phyloP scores from a whole-genome alignment of 2,329 filamentous ascomycete genomes.

The Aspergillus sp. region DNA sequence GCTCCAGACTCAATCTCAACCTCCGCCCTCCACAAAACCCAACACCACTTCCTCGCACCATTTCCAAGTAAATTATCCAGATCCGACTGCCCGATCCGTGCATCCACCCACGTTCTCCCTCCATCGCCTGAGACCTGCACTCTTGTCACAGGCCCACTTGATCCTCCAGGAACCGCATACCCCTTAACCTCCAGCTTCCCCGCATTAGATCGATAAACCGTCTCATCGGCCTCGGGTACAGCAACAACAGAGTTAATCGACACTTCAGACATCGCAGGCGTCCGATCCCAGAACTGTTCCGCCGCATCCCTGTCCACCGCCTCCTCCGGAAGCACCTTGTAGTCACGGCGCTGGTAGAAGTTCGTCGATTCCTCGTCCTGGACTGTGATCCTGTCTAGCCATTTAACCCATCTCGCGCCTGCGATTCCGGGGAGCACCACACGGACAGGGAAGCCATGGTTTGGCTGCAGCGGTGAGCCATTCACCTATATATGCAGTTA shows the following conservation, averaged over 20 bases:
- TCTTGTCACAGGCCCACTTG: slow-evolving; percentile 52
- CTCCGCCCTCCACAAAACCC: slow-evolving; percentile 55
- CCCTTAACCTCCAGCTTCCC: slow-evolving; percentile 52
- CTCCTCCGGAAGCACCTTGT: slow-evolving; percentile 58
- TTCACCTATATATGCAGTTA: slow-evolving; percentile 36
- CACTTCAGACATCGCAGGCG: slow-evolving; percentile 55
- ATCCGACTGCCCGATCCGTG: slow-evolving; percentile 35
- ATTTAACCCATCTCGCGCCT: slow-evolving; percentile 45
- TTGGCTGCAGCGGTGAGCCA: slow-evolving; percentile 38
- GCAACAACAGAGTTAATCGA: slow-evolving; percentile 58
- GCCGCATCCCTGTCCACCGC: slow-evolving; percentile 51
- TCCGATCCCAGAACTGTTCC: slow-evolving; percentile 52
- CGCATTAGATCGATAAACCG: slow-evolving; percentile 39
- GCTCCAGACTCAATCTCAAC: slow-evolving; percentile 45
- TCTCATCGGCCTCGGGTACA: slow-evolving; percentile 47
- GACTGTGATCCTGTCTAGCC: slow-evolving; percentile 46
- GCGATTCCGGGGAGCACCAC: slow-evolving; percentile 45
- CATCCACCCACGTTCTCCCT: slow-evolving; percentile 52
- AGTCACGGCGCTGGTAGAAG: slow-evolving; percentile 60
- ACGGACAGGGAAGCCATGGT: slow-evolving; percentile 47
- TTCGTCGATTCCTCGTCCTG: slow-evolving; percentile 53
- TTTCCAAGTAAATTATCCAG: slow-evolving; percentile 1
- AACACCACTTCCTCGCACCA: slow-evolving; percentile 49
- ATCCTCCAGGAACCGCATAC: slow-evolving; percentile 57
- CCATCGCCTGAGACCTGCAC: slow-evolving; percentile 56